phyloP scores from a whole-genome alignment of 1,139 yeast species.

The Suhomyces terraborum region DNA sequence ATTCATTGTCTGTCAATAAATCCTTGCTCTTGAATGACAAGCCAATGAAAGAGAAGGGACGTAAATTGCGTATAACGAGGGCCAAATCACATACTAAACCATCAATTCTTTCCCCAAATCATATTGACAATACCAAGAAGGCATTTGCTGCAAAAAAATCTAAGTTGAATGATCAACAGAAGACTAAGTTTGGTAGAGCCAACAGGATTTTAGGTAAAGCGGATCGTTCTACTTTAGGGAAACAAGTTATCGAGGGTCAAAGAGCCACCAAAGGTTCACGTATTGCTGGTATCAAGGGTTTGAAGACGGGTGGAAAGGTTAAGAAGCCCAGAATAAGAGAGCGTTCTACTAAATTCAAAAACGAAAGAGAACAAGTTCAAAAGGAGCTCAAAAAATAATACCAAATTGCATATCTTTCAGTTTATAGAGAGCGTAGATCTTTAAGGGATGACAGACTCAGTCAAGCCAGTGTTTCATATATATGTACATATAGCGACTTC shows the following conservation, averaged over 20 bases:
- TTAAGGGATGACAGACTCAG: too few species aligned
- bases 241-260: constrained; percentile 65
- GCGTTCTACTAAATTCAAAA: constrained; percentile 61
- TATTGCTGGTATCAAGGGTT: constrained; percentile 60
- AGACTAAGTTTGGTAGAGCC: constrained; percentile 80
- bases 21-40: constrained; percentile 80
- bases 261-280: constrained; percentile 74
- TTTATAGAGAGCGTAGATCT: background rate
- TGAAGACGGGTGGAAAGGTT: constrained; percentile 44
- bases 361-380: constrained; percentile 33
- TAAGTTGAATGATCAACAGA: constrained; percentile 60
- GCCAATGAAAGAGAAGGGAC: constrained; percentile 48
- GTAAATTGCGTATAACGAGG: constrained; percentile 78
- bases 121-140: constrained; percentile 39
- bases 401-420: background rate
- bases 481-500: too few species aligned
- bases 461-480: too few species aligned
- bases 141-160: constrained; percentile 26
- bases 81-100: constrained; percentile 63
- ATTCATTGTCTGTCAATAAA: constrained; percentile 76
- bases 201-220: constrained; percentile 73
- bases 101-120: constrained; percentile 48
- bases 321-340: constrained; percentile 70
- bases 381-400: constrained; percentile 18
- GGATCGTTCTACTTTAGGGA: constrained; percentile 69